These are phyloP conservation scores for Brassica balearica DNA, from an alignment of 441 rosid genomes.

Conservation along the genomic window DNA sequence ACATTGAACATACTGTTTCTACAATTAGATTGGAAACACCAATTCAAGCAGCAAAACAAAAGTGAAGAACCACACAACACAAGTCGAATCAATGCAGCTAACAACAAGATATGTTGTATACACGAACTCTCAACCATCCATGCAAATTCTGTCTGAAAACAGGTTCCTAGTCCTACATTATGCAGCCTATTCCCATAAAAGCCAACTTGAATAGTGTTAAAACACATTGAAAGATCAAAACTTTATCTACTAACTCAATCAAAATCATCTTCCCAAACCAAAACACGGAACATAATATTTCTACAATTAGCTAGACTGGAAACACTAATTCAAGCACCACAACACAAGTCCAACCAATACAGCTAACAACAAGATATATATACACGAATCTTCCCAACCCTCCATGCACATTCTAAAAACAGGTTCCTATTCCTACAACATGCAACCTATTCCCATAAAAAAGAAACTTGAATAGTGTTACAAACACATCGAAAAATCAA, in stretches of 20 bases:
- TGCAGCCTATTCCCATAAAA: not conserved
- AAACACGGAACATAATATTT: not conserved
- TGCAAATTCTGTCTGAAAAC: not conserved
- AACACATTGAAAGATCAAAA: not conserved
- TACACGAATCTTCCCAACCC: too few species aligned
- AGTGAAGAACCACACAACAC: not conserved
- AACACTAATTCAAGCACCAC: not conserved
- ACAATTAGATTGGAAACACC: not conserved
- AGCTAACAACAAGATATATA: too few species aligned
- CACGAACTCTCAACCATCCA: not conserved
- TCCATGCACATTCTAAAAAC: too few species aligned
- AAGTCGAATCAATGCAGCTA: not conserved
- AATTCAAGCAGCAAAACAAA: slow-evolving; percentile 9
- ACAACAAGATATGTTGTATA: slow-evolving; percentile 4
- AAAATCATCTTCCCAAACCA: not conserved
- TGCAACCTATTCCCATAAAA: too few species aligned
- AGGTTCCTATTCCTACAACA: too few species aligned
- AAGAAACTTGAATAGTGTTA: too few species aligned
- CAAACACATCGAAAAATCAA: too few species aligned
- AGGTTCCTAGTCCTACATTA: not conserved
- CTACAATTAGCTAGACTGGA: too few species aligned
- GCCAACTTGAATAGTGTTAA: not conserved
- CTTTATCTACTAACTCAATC: not conserved
- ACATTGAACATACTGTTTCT: not conserved
- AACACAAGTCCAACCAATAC: too few species aligned